Base-by-base conservation (phyloP, 352 stramenopile species). In the Phytophthora foliorum region DNA sequence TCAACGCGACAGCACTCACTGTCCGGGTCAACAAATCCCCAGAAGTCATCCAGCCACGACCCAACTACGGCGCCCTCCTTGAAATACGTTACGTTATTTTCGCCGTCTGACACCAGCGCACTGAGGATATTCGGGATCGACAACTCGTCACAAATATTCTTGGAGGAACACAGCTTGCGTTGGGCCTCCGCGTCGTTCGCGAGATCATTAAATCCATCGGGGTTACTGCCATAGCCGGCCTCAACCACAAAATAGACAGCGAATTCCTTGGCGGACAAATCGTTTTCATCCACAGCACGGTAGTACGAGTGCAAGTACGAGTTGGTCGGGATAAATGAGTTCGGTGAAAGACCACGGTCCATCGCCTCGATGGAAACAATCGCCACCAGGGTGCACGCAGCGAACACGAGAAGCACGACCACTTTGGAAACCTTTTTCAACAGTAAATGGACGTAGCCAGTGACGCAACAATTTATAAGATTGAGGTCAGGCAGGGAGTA, bases 1-100 rank as follows among this genome's bases (percentile, higher is more conserved):
- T 92, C 72, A 31, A 92, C 68, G 7, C 81, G 82, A 38, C 86
- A 94, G 57, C 86, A 94, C 61, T 91, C 86, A 36, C 48, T 89
- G 31, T 85, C 74, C 10, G 83, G 71, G 13, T 81, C 77, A 38
- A 86, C 65, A 69, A 93, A 94, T 7, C 63, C 41, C 84, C 84
- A 93, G 67, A 92, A 91, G 56, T 92, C 79, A 67, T 94, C 86
- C 19, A 93, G 67, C 86, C 86, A 94, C 34, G 86, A 94, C 29
- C 75, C 77, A 62, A 85, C 79, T 29, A 84, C 64, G 22, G 31
- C 34, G 19, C 72, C 72, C 3, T 75, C 65, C 50, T 78, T 82
- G 39, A 92, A 77, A 59, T 78, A 84, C 17, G 82, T 84, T 9
- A 85, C 55, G 34, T 69, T 74, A 13, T 63, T 67, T n/a, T 78